Evolutionary conservation across 345 rosid genomes (phyloP), one percentile per base, ranked within the genome.

Genomic region (Abelmoschus esculentus): DNA sequence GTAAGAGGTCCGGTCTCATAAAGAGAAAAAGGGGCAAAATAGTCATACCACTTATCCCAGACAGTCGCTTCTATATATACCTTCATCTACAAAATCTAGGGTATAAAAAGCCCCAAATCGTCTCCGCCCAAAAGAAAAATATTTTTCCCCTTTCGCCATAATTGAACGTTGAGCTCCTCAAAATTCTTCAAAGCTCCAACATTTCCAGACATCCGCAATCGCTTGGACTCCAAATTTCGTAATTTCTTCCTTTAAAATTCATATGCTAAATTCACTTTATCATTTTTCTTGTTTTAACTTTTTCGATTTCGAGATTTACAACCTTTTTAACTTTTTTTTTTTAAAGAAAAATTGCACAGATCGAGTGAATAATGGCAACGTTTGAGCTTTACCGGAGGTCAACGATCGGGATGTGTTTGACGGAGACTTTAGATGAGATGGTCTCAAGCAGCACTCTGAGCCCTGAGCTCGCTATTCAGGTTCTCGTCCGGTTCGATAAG

Each of bases 401-500:
- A 69, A 89, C 99, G 70, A 90, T 95, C 71, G 98, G 97, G 46
- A 92, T 90, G 98, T 95, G 99, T 77, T 67, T 95, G 84, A 95
- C 97, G 54, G 98, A 95, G 83, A 87, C 96, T 10, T 78, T 95
- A 38, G 98, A 95, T 28, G 99, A 91, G 86, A 95, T 95, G 99
- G 98, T 95, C 69, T 86, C 80, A 74, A 90, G 61, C 69, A 91
- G 98, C 53, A 89, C 98, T 73, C 92, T 95, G 58, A 87, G 85
- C 76, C 99, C 99, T 8, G 96, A 92, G 82, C 89, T 91, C 26
- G 99, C 98, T 22, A 87, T 95, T 70, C 97, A 90, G 81, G 97
- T 92, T 76, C 97, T 95, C 75, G 90, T 91, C 73, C 98, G 92
- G 80, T 95, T 95, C 66, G 97, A 95, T 70, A 90, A 91, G 99